Base-by-base conservation (phyloP, 192 early-diverging fungal genomes). In the Lobosporangium transversale region DNA sequence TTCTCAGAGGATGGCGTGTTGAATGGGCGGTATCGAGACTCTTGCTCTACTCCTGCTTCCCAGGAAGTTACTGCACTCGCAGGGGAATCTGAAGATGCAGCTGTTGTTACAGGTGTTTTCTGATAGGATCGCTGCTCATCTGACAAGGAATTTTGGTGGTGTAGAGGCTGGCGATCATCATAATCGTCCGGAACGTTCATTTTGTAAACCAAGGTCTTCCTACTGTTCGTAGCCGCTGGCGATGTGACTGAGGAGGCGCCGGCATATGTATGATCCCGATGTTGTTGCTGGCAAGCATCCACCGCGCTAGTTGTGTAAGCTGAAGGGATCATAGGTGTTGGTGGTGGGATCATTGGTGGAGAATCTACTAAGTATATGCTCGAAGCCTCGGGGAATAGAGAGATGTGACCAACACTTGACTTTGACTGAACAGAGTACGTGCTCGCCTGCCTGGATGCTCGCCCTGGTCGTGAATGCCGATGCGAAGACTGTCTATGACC, bases 101-200 rank as follows among this genome's bases (percentile, higher is more conserved):
- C 58, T 2, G 58, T 36, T n/a, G 45, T 21, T 3, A 12, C 12
- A 4, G 58, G 49, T 8, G 26, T 26, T 30, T 27, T 43, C 21
- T 60, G 58, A 17, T 60, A 4, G 14, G 26, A 48, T 10, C 1
- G 27, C 11, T 7, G 31, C 31, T 60, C 58, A n/a, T 60, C 58
- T 31, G n/a, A 12, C 30, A 14, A 18, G n/a, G 37, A 21, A 9
- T 45, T 18, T 14, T 40, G 50, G 10, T 42, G 73, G 53, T 62
- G 73, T 18, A 55, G 24, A 2, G 73, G 73, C 31, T 76, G 73
- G 11, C 73, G 44, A 11, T 76, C 73, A 30, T 76, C 73, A 67
- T 76, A 76, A 21, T 57, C 58, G 11, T 76, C 54, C 10, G 73
- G 73, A 0, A 76, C 59, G 26, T 26, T 21, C 31, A 62, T 59